Evolutionary conservation across 2,329 filamentous ascomycete genomes (phyloP).

Genomic region (Hypoxylon sp.): DNA sequence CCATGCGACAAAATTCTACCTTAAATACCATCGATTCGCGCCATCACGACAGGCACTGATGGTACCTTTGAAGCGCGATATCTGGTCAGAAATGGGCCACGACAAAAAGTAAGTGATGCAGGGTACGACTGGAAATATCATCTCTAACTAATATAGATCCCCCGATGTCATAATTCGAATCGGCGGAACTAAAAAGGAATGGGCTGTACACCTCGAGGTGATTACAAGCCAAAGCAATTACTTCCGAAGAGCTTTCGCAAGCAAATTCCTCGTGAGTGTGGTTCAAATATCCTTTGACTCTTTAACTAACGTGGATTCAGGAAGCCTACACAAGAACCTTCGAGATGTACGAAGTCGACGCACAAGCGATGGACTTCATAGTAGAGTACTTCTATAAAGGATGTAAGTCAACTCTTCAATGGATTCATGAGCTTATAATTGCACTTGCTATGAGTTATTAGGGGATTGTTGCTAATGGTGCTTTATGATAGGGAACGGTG

Average conservation of each 20-base stretch:
- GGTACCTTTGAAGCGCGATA: not conserved
- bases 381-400: slow-evolving; percentile 4
- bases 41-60: not conserved
- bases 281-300: not conserved
- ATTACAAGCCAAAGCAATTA: not conserved
- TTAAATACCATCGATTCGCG: not conserved
- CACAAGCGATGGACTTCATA: not conserved
- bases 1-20: not conserved
- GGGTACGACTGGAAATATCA: not conserved
- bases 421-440: not conserved
- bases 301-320: slow-evolving; percentile 1
- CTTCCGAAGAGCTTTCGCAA: not conserved
- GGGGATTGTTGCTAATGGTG: not conserved
- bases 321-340: not conserved
- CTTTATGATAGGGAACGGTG: not conserved
- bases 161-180: not conserved
- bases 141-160: not conserved
- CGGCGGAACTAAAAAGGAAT: not conserved
- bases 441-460: not conserved
- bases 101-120: not conserved
- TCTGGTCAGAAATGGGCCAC: not conserved
- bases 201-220: not conserved
- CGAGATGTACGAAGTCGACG: not conserved
- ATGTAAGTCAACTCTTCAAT: slow-evolving; percentile 9
- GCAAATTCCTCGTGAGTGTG: not conserved